A percentile compares a stretch with the other conserved stretches of the same genome.
Conservation (phyloP, 164 flowering plant species). For the Nelumbo lutea region DNA sequence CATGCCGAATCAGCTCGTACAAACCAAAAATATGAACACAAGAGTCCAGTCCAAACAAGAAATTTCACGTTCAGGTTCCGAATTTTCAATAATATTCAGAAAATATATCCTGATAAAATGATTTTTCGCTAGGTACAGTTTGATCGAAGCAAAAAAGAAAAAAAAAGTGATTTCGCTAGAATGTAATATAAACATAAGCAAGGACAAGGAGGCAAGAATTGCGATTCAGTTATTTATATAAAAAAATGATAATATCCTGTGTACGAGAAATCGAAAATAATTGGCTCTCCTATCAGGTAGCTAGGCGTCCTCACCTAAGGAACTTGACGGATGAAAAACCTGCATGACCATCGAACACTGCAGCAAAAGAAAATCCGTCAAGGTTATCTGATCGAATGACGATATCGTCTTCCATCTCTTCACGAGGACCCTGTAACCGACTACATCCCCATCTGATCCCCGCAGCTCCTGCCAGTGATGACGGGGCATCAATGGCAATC, state of each 20-base stretch:
- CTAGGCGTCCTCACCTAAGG: conserved; percentile 46
- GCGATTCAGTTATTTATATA: too few relatives aligned
- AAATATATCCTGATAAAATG: neutral
- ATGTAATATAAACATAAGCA: neutral
- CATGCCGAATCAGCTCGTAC: conserved; percentile 4
- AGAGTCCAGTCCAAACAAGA: neutral
- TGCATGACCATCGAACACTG: conserved; percentile 94
- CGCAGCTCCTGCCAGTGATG: conserved; percentile 41
- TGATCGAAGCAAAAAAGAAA: too few relatives aligned
- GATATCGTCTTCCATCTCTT: conserved; percentile 92
- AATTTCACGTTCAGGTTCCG: neutral
- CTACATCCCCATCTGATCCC: conserved; percentile 73
- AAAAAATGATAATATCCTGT: neutral
- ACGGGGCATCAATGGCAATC: conserved; percentile 66
- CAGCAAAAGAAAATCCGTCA: conserved; percentile 78
- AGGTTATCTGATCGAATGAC: conserved; percentile 56
- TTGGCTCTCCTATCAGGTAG: neutral
- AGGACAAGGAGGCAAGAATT: neutral
- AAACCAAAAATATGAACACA: conserved; percentile 3
- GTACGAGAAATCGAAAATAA: neutral
- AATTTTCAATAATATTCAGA: neutral
- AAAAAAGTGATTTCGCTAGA: neutral
- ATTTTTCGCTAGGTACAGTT: neutral
- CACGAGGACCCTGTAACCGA: conserved; percentile 60
- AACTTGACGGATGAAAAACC: conserved; percentile 83